Conservation (phyloP, 352 stramenopile genomes). For the Globisporangium abappressorium region DNA sequence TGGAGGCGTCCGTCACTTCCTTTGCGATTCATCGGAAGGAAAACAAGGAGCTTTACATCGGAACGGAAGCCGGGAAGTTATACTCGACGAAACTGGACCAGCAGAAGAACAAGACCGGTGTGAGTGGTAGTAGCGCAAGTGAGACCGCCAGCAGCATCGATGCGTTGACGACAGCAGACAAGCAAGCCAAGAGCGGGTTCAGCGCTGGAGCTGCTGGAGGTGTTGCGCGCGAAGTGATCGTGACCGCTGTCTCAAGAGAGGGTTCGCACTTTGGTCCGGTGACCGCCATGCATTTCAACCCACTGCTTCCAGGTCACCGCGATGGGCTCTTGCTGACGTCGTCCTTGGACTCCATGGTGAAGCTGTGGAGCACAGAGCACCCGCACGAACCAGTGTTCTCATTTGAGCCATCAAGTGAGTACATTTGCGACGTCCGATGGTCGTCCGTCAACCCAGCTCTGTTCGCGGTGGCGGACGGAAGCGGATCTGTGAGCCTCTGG, state of each 20-base stretch:
- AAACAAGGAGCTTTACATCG: constrained; percentile 82
- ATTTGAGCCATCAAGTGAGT: constrained; percentile 86
- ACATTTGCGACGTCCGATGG: constrained; percentile 88
- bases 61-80: constrained; percentile 77
- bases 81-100: constrained; percentile 75
- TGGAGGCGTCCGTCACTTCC: constrained; percentile 80
- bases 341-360: constrained; percentile 86
- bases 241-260: constrained; percentile 58
- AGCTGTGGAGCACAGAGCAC: constrained; percentile 83
- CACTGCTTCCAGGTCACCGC: constrained; percentile 58
- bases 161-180: constrained; percentile 25
- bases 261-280: constrained; percentile 80
- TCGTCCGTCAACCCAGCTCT: constrained; percentile 73
- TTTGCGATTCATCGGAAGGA: constrained; percentile 83
- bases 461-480: constrained; percentile 82
- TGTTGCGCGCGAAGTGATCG: constrained; percentile 59
- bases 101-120: constrained; percentile 60
- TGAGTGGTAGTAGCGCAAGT: constrained; percentile 11
- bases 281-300: constrained; percentile 85
- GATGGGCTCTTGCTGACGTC: constrained; percentile 80
- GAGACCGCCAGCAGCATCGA: constrained; percentile 17
- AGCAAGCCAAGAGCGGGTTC: constrained; percentile 31
- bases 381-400: constrained; percentile 65
- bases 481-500: constrained; percentile 72
- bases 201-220: constrained; percentile 15